These are phyloP conservation scores for Coelastrella sp. DNA, from an alignment of 139 green algal genomes.

Conservation along the genomic window DNA sequence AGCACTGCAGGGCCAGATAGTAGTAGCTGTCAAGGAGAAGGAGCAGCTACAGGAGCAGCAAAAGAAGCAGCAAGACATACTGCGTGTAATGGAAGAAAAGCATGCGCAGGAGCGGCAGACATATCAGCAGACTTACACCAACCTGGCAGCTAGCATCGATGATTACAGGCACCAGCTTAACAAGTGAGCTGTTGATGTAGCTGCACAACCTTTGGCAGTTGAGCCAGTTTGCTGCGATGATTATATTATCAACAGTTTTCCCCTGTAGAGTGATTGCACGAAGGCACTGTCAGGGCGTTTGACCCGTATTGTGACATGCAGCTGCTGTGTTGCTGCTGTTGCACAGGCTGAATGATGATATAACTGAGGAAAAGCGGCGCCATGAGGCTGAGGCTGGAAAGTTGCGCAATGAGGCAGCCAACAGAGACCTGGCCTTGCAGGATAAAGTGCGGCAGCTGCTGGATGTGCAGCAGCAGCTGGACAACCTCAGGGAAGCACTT, in stretches of 20 bases:
- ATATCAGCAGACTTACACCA: neutral
- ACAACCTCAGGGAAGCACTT: neutral
- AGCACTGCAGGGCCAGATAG: conserved; percentile 10
- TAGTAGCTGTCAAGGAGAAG: neutral
- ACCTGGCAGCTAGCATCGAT: neutral
- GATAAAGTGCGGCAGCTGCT: neutral
- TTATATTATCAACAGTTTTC: no score
- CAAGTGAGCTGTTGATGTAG: neutral
- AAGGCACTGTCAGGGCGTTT: no score
- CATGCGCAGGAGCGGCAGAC: neutral
- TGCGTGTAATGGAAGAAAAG: neutral
- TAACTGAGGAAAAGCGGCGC: neutral
- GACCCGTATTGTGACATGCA: neutral
- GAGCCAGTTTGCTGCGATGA: no score
- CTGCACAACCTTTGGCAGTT: no score
- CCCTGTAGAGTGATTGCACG: no score
- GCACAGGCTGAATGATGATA: neutral
- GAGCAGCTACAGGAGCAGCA: conserved; percentile 22
- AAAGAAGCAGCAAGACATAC: neutral
- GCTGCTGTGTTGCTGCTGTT: neutral
- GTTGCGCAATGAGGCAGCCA: neutral
- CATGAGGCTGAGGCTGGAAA: neutral
- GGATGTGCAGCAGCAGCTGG: conserved; percentile 31
- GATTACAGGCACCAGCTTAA: neutral
- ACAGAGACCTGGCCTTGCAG: neutral